phyloP scores from a whole-genome alignment of 192 early-diverging fungal species.

The Rhizophagus prolifer region DNA sequence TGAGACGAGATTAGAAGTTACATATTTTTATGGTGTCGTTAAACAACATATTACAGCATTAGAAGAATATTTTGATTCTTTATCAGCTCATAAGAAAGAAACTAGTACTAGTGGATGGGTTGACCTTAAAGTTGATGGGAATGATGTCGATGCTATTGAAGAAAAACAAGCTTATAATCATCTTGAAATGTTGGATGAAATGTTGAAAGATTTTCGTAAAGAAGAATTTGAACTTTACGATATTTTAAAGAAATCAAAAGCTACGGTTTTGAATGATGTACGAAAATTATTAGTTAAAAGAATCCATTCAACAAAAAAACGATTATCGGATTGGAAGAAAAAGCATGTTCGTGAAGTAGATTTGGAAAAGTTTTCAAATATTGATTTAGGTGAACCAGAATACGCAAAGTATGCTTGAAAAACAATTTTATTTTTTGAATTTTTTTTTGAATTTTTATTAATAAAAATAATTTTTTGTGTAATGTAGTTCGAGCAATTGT shows the following conservation, averaged over 20 bases:
- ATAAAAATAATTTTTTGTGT: too few relatives aligned
- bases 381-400: constrained; percentile 54
- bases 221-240: constrained; percentile 52
- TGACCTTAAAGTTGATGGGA: not conserved
- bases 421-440: not conserved
- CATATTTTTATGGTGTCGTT: constrained; percentile 49
- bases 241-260: constrained; percentile 34
- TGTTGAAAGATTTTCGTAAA: constrained; percentile 38
- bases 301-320: constrained; percentile 39
- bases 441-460: too few relatives aligned
- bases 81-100: constrained; percentile 8
- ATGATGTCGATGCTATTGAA: constrained; percentile 12
- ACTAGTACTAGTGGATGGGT: not conserved
- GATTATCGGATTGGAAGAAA: constrained; percentile 53
- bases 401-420: constrained; percentile 43
- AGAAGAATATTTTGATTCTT: constrained; percentile 37
- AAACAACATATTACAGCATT: constrained; percentile 45
- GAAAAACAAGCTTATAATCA: not conserved
- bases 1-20: constrained; percentile 41
- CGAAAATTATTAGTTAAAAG: constrained; percentile 43
- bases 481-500: constrained; percentile 27
- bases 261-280: constrained; percentile 52
- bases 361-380: constrained; percentile 23
- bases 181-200: constrained; percentile 32
- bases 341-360: constrained; percentile 32